Base-by-base conservation (phyloP, 495 filamentous ascomycete genomes). In the Penicillium desertorum region DNA sequence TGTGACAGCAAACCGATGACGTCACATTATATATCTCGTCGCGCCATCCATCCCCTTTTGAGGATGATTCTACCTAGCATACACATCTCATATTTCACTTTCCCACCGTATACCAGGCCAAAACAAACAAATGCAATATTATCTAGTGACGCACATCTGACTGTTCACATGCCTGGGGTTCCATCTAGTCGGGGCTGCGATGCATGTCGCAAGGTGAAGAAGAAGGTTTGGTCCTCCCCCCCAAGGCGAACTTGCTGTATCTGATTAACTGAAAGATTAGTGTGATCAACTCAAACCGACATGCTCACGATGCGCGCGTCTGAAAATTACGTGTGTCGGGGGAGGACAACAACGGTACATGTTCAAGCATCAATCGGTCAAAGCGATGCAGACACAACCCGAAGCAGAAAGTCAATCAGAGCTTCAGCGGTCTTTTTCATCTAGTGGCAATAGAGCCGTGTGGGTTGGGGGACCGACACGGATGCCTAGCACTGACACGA, bases 181-280 rank as follows among this genome's bases (percentile, higher is more conserved):
- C 72, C 74, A n/a, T 75, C 71, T 7, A 70, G 71, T 57, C 76
- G 71, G 20, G 75, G 71, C 16, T 81, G 77, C 54, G 71, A 77
- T 44, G 73, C 70, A n/a, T 80, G 77, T 62, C 74, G 75, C 17
- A 69, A 71, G 56, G 70, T 72, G 53, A 79, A 77, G 60, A 80
- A 81, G 61, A 78, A 78, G 69, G 76, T 76, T 37, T 9, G 54
- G 6, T 12, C 9, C 29, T 39, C 32, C 4, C 25, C 25, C 23
- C 7, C 3, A 23, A 20, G 23, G 11, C 8, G n/a, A 2, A 8
- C 2, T 43, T 16, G 25, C 27, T 43, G 44, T 23, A 43, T 23
- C 16, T 39, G 14, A 27, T 54, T 58, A 20, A 63, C 44, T 36
- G 22, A 49, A 29, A 47, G 17, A 46, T 14, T 51, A 76, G 74